Evolutionary conservation across 2,329 filamentous ascomycete genomes (phyloP).

Genomic region (Aspergillus glaucus): DNA sequence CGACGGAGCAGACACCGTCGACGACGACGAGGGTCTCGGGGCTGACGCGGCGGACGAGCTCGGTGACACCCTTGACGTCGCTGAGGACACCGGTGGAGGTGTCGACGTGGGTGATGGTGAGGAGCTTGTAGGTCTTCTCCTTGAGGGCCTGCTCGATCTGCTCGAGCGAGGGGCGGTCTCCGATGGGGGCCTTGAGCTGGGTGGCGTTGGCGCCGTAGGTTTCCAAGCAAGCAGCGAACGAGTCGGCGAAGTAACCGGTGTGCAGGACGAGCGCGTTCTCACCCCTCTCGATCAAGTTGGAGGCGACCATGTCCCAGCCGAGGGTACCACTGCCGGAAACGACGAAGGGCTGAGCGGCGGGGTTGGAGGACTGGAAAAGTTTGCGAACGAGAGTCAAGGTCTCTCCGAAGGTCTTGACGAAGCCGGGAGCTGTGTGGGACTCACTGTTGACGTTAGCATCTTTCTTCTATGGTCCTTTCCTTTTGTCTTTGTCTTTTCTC

Average conservation of each 20-base stretch:
- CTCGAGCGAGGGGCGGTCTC: slow-evolving; percentile 74
- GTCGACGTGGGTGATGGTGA: slow-evolving; percentile 95
- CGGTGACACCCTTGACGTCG: slow-evolving; percentile 76
- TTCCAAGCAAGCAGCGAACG: slow-evolving; percentile 84
- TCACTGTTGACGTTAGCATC: slow-evolving; percentile 52
- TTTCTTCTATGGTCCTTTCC: not conserved
- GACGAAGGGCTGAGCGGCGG: slow-evolving; percentile 81
- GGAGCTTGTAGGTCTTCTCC: slow-evolving; percentile 85
- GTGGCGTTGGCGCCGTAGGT: slow-evolving; percentile 88
- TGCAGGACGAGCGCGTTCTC: slow-evolving; percentile 90
- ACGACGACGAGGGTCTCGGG: slow-evolving; percentile 88
- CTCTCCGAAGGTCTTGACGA: slow-evolving; percentile 87
- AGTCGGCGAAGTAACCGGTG: slow-evolving; percentile 95
- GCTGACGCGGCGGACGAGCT: slow-evolving; percentile 77
- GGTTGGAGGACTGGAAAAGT: slow-evolving; percentile 84
- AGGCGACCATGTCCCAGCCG: slow-evolving; percentile 93
- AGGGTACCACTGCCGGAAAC: slow-evolving; percentile 92
- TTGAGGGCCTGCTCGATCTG: slow-evolving; percentile 84
- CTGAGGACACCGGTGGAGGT: slow-evolving; percentile 94
- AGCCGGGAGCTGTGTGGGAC: slow-evolving; percentile 84
- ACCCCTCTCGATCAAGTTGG: slow-evolving; percentile 82
- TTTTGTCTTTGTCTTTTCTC: not conserved
- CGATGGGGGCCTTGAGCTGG: slow-evolving; percentile 82
- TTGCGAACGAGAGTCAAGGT: slow-evolving; percentile 80
- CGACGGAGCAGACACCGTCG: slow-evolving; percentile 95